Conservation (phyloP, 2,329 filamentous ascomycete genomes). For the Didymella glomerata region DNA sequence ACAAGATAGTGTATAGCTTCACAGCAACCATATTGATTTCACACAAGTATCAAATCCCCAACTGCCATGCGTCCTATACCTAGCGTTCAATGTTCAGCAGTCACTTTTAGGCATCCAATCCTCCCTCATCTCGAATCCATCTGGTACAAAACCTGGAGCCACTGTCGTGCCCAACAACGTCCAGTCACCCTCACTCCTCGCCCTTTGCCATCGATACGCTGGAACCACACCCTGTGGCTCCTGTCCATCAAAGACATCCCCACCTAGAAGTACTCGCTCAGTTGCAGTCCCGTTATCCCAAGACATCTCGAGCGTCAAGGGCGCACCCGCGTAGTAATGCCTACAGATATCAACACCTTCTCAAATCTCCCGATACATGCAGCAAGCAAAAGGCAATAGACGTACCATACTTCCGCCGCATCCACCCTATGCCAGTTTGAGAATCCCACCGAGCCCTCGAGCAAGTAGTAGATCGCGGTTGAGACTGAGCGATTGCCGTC, state of each 20-base stretch:
- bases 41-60: background rate
- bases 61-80: too few species aligned
- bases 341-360: background rate
- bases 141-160: constrained; percentile 22
- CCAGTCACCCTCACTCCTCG: constrained; percentile 57
- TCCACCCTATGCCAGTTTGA: constrained; percentile 59
- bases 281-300: constrained; percentile 1
- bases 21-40: background rate
- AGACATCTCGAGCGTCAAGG: constrained; percentile 49
- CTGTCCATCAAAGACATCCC: constrained; percentile 54
- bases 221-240: constrained; percentile 55
- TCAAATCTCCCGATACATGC: constrained; percentile 30
- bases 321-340: constrained; percentile 58
- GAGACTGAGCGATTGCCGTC: constrained; percentile 51
- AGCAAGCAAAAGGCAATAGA: background rate
- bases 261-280: background rate
- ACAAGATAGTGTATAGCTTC: background rate
- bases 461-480: constrained; percentile 63
- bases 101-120: background rate
- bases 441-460: constrained; percentile 51
- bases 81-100: too few species aligned
- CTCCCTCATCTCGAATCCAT: constrained; percentile 19
- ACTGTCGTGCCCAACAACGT: constrained; percentile 55
- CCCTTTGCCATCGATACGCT: constrained; percentile 57
- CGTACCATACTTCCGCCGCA: constrained; percentile 54